Conservation (phyloP, 192 early-diverging fungal species). For the Backusella parvicylindrica region DNA sequence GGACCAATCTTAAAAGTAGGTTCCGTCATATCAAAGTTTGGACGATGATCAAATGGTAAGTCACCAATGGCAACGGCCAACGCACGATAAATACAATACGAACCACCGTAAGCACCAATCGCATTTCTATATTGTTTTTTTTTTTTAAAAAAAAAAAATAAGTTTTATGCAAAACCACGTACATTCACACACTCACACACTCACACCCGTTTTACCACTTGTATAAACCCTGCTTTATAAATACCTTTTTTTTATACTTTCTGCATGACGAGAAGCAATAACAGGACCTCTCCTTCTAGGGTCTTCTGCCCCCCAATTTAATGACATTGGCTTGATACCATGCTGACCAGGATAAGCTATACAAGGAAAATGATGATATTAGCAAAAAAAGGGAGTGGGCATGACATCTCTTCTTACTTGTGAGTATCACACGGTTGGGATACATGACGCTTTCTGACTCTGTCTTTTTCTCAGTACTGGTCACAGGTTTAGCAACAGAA, state of each 20-base stretch:
- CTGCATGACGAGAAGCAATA: slow-evolving; percentile 72
- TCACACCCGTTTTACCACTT: not conserved
- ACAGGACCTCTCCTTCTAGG: slow-evolving; percentile 81
- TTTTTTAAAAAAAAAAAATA: too few species aligned
- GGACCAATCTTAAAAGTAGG: slow-evolving; percentile 82
- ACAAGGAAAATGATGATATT: not conserved
- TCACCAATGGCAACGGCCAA: slow-evolving; percentile 90
- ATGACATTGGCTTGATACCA: slow-evolving; percentile 69
- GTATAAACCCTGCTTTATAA: not conserved
- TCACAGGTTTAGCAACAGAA: not conserved
- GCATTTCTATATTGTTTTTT: slow-evolving; percentile 64
- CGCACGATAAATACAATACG: slow-evolving; percentile 89
- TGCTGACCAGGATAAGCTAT: slow-evolving; percentile 52
- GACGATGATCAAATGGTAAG: slow-evolving; percentile 76
- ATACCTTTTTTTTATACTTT: slow-evolving; percentile 71
- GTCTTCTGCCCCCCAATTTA: slow-evolving; percentile 76
- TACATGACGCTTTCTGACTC: slow-evolving; percentile 10
- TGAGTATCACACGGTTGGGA: slow-evolving; percentile 37
- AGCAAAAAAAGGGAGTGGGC: not conserved
- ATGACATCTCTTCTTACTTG: slow-evolving; percentile 24
- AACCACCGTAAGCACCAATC: slow-evolving; percentile 91
- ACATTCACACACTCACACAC: not conserved
- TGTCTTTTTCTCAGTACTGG: not conserved
- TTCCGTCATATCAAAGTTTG: slow-evolving; percentile 84
- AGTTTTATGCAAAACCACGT: not conserved